phyloP scores from a whole-genome alignment of 495 filamentous ascomycete genomes.

The Podospora anserina region DNA sequence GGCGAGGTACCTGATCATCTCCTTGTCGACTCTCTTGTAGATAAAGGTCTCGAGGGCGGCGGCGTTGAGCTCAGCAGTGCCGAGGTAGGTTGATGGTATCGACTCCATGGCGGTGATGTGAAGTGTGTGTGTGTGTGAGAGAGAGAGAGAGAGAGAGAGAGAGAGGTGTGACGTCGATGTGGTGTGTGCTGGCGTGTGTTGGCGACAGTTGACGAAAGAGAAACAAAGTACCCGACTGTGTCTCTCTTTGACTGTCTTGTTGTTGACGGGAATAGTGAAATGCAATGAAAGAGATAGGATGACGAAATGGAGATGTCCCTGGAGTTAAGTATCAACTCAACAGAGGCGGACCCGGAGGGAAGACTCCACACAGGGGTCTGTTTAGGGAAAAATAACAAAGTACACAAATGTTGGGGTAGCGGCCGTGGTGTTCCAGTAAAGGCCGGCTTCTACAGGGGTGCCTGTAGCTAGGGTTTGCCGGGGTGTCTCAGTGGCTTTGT shows the following conservation, averaged over 20 bases:
- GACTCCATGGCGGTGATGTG: constrained; percentile 37
- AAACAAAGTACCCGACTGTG: constrained; percentile 22
- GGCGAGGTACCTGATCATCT: constrained; percentile 86
- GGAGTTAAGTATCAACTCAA: constrained; percentile 14
- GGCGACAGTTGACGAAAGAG: constrained; percentile 4
- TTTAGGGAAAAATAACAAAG: constrained; percentile 17
- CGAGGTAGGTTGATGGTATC: constrained; percentile 31
- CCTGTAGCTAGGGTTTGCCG: constrained; percentile 16
- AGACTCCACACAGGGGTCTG: background rate
- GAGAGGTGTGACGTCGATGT: constrained; percentile 9
- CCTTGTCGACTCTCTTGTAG: constrained; percentile 69
- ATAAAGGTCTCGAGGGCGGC: constrained; percentile 88
- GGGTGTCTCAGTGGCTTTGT: constrained; percentile 34
- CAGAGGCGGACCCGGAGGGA: background rate
- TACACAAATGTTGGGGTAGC: constrained; percentile 21
- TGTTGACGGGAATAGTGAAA: constrained; percentile 6
- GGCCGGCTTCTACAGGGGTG: constrained; percentile 26
- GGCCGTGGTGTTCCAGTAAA: constrained; percentile 25
- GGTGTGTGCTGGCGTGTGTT: constrained; percentile 20
- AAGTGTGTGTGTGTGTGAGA: background rate
- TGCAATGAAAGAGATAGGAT: constrained; percentile 7
- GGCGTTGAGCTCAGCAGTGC: constrained; percentile 59
- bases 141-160: background rate
- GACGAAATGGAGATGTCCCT: constrained; percentile 26
- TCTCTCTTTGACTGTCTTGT: constrained; percentile 8